A percentile compares a stretch with the other conserved stretches of the same genome.
Evolutionary conservation across 179 eudicot species (phyloP).

Genomic region (Patellifolia procumbens): DNA sequence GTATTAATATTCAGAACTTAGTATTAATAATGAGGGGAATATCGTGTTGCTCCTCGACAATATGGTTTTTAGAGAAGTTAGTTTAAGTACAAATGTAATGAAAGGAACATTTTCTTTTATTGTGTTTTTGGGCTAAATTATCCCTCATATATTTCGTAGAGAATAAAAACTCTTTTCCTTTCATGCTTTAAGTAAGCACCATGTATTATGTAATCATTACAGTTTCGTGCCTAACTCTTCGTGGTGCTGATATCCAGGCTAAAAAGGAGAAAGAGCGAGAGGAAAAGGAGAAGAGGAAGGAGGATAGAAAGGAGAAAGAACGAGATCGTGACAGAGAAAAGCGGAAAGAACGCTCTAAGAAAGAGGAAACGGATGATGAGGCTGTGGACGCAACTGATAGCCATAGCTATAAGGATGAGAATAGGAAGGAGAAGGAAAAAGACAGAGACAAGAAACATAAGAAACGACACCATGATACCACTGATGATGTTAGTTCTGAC

Average conservation of each 20-base stretch:
- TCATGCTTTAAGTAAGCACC: background rate
- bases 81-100: no score
- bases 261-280: constrained; percentile 86
- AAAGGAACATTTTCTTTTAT: no score
- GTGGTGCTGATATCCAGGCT: constrained; percentile 44
- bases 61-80: no score
- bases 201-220: background rate
- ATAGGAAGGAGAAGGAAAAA: constrained; percentile 65
- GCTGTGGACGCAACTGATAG: constrained; percentile 55
- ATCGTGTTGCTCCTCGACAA: no score
- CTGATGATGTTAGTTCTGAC: constrained; percentile 73
- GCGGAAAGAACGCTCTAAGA: constrained; percentile 63
- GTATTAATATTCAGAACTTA: no score
- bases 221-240: constrained; percentile 6
- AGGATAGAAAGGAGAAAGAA: constrained; percentile 45
- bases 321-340: constrained; percentile 51
- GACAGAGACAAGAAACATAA: constrained; percentile 84
- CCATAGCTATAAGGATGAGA: constrained; percentile 59
- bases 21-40: no score
- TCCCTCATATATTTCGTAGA: no score
- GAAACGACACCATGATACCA: constrained; percentile 76
- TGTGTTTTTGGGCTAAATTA: no score
- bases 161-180: no score
- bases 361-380: constrained; percentile 78
- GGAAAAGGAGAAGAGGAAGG: constrained; percentile 56